Evolutionary conservation across 2,329 filamentous ascomycete genomes (phyloP).

Genomic region (Clarireedia sp.): DNA sequence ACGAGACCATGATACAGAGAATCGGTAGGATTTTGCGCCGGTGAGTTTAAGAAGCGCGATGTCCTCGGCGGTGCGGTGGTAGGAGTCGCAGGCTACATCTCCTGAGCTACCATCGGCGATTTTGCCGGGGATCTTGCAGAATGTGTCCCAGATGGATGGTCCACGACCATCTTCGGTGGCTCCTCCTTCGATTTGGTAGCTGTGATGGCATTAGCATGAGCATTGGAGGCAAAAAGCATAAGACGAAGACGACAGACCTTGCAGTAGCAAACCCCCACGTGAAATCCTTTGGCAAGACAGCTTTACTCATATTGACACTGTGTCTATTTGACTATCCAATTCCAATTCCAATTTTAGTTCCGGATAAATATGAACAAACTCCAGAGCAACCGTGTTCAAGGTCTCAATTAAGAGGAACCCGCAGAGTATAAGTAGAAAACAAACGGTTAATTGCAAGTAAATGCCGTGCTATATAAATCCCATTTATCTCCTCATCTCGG

Average conservation of each 20-base stretch:
- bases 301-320: constrained; percentile 35
- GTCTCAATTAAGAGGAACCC: not conserved
- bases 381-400: not conserved
- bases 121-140: constrained; percentile 73
- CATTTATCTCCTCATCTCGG: constrained; percentile 9
- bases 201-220: constrained; percentile 30
- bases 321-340: not conserved
- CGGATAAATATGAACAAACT: constrained; percentile 5
- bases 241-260: constrained; percentile 43
- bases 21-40: constrained; percentile 70
- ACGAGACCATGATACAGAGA: constrained; percentile 77
- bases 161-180: constrained; percentile 67
- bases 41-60: constrained; percentile 68
- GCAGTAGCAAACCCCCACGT: constrained; percentile 76
- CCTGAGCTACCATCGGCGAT: constrained; percentile 72
- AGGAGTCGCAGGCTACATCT: constrained; percentile 76
- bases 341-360: not conserved
- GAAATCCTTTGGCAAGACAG: constrained; percentile 57
- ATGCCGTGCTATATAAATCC: not conserved
- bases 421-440: constrained; percentile 7
- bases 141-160: constrained; percentile 85
- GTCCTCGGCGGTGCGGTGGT: constrained; percentile 70
- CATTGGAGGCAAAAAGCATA: not conserved
- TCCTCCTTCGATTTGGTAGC: constrained; percentile 83
- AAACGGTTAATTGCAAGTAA: constrained; percentile 1